A percentile compares a stretch with the other conserved stretches of the same genome.
Evolutionary conservation across 768 basidiomycete genomes (phyloP).

Genomic region (Artomyces pyxidatus): DNA sequence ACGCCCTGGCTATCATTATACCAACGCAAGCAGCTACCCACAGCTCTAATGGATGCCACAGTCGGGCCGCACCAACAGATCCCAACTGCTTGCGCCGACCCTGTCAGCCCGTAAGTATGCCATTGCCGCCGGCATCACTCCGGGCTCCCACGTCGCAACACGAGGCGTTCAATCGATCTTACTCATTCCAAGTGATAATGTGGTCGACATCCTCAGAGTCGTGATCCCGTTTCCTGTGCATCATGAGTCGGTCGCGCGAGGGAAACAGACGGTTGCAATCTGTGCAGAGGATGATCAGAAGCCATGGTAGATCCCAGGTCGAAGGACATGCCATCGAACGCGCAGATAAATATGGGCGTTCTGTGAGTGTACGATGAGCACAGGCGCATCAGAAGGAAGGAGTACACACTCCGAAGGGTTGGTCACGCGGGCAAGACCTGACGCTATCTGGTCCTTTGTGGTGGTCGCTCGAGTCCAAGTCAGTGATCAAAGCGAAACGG

Average conservation of each 20-base stretch:
- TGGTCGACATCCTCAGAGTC: slow-evolving; percentile 40
- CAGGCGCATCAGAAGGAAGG: not conserved
- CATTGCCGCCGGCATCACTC: too few relatives aligned
- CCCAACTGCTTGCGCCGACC: too few relatives aligned
- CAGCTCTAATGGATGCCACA: too few relatives aligned
- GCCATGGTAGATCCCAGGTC: not conserved
- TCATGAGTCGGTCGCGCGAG: slow-evolving; percentile 56
- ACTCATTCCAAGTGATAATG: slow-evolving; percentile 72
- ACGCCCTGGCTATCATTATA: too few relatives aligned
- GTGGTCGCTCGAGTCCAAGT: slow-evolving; percentile 26
- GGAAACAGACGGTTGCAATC: slow-evolving; percentile 71
- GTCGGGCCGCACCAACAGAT: too few relatives aligned
- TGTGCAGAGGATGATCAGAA: slow-evolving; percentile 17
- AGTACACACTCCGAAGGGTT: slow-evolving; percentile 53
- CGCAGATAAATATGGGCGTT: slow-evolving; percentile 79
- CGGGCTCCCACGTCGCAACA: too few relatives aligned
- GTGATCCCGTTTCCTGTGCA: slow-evolving; percentile 71
- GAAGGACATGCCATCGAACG: slow-evolving; percentile 38
- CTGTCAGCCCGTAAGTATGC: too few relatives aligned
- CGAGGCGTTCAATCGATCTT: too few relatives aligned
- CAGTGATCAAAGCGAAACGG: not conserved
- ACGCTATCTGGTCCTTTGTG: slow-evolving; percentile 49
- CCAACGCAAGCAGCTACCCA: too few relatives aligned
- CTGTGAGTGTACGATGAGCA: slow-evolving; percentile 27
- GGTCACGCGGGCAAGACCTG: slow-evolving; percentile 52